phyloP scores from a whole-genome alignment of 805 yeast species.

The Deakozyma indianensis region DNA sequence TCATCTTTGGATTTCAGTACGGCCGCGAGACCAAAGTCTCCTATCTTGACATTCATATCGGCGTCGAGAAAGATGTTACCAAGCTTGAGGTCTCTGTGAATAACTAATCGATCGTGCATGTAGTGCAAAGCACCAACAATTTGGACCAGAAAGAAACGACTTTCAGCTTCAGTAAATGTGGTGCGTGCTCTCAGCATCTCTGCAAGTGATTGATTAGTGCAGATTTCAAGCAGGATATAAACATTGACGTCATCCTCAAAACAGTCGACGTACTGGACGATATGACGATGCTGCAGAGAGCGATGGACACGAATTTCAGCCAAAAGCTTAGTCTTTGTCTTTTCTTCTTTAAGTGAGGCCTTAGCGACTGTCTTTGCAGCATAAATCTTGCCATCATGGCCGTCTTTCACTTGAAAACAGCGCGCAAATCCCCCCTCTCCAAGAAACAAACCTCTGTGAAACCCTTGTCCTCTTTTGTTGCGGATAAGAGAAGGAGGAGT shows the following conservation, averaged over 20 bases:
- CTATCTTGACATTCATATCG: conserved; percentile 85
- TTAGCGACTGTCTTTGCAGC: conserved; percentile 99
- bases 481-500: conserved; percentile 93
- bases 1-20: conserved; percentile 59
- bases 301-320: conserved; percentile 94
- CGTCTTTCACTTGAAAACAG: conserved; percentile 92
- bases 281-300: conserved; percentile 72
- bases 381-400: conserved; percentile 57
- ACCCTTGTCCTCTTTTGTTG: conserved; percentile 75
- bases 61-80: conserved; percentile 94
- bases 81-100: conserved; percentile 89
- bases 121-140: conserved; percentile 88
- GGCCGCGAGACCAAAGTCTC: conserved; percentile 98
- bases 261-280: conserved; percentile 89
- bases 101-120: conserved; percentile 81
- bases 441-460: conserved; percentile 74
- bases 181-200: conserved; percentile 79
- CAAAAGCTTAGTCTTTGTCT: conserved; percentile 62
- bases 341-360: conserved; percentile 79
- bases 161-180: conserved; percentile 81
- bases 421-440: conserved; percentile 99
- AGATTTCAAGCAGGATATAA: conserved; percentile 82
- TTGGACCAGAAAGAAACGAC: conserved; percentile 78
- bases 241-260: conserved; percentile 94
- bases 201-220: conserved; percentile 91